Conservation (phyloP, 768 basidiomycete species). For the Mycena indigotica region DNA sequence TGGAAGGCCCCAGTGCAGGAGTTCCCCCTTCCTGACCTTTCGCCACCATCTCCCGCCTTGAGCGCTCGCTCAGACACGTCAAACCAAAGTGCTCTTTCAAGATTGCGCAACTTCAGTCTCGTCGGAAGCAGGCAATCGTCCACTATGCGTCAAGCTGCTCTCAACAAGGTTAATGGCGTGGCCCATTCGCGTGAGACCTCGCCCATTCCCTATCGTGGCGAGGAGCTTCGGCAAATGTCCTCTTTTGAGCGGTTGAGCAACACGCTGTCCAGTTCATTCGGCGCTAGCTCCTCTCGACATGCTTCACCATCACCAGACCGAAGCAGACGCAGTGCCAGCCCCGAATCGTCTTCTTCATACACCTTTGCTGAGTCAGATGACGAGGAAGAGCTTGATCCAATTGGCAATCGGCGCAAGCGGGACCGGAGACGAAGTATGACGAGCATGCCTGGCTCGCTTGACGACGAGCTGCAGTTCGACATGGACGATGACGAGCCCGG, state of each 20-base stretch:
- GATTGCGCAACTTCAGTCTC: slow-evolving; percentile 79
- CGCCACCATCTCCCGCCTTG: slow-evolving; percentile 89
- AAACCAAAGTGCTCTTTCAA: slow-evolving; percentile 68
- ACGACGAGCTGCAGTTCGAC: slow-evolving; percentile 56
- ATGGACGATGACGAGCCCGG: slow-evolving; percentile 53
- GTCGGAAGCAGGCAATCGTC: slow-evolving; percentile 48
- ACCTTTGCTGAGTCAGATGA: slow-evolving; percentile 56
- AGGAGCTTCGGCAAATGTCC: slow-evolving; percentile 68
- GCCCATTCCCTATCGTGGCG: slow-evolving; percentile 35
- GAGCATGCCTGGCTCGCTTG: slow-evolving; percentile 86
- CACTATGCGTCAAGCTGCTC: slow-evolving; percentile 13
- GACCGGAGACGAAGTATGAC: slow-evolving; percentile 65
- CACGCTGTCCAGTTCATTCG: slow-evolving; percentile 39
- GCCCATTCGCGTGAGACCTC: slow-evolving; percentile 29
- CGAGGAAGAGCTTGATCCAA: slow-evolving; percentile 44
- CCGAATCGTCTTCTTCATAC: slow-evolving; percentile 55
- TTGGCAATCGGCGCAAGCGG: slow-evolving; percentile 40
- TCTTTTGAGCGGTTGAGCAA: slow-evolving; percentile 73
- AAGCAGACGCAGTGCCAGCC: slow-evolving; percentile 51
- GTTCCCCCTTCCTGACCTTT: slow-evolving; percentile 74
- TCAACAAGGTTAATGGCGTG: slow-evolving; percentile 18
- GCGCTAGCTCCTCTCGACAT: slow-evolving; percentile 46
- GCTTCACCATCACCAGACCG: slow-evolving; percentile 38
- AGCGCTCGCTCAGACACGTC: slow-evolving; percentile 92
- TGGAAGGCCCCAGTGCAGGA: slow-evolving; percentile 86